phyloP scores from a whole-genome alignment of 768 basidiomycete genomes.

The Kwoniella dendrophila region DNA sequence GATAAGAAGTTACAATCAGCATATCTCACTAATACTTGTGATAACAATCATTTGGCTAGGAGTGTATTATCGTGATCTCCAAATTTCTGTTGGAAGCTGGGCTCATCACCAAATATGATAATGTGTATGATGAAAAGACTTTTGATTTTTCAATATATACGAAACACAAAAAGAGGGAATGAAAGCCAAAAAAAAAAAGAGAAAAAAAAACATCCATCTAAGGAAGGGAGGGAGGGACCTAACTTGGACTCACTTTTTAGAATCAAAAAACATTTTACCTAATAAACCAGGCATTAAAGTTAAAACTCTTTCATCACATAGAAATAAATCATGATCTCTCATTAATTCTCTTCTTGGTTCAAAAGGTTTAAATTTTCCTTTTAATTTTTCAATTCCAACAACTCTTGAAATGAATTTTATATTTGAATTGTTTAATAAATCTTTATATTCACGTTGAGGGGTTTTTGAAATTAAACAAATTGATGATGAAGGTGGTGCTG shows the following conservation, averaged over 20 bases:
- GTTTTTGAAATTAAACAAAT: slow-evolving; percentile 94
- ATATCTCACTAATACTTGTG: too few relatives aligned
- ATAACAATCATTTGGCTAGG: too few relatives aligned
- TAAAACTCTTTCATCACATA: slow-evolving; percentile 87
- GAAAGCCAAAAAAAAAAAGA: too few relatives aligned
- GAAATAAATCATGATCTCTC: slow-evolving; percentile 86
- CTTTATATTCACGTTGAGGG: slow-evolving; percentile 94
- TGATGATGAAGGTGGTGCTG: slow-evolving; percentile 76
- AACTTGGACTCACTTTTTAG: slow-evolving; percentile 78
- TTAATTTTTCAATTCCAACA: slow-evolving; percentile 85
- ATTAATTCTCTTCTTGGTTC: slow-evolving; percentile 70
- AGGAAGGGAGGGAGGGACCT: too few relatives aligned
- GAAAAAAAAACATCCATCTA: too few relatives aligned
- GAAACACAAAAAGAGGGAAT: too few relatives aligned
- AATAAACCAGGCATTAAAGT: slow-evolving; percentile 83
- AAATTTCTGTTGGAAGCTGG: too few relatives aligned
- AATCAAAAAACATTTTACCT: slow-evolving; percentile 87
- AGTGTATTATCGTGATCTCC: too few relatives aligned
- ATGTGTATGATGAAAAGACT: too few relatives aligned
- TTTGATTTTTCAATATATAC: background rate
- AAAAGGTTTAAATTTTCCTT: slow-evolving; percentile 76
- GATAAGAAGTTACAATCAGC: background rate
- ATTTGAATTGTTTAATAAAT: slow-evolving; percentile 71
- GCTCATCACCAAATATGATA: too few relatives aligned
- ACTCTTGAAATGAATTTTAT: slow-evolving; percentile 91